A percentile compares a stretch with the other conserved stretches of the same genome.
These are phyloP conservation scores for Penicillium hordei DNA, from an alignment of 2,329 filamentous ascomycete genomes.

Conservation along the genomic window DNA sequence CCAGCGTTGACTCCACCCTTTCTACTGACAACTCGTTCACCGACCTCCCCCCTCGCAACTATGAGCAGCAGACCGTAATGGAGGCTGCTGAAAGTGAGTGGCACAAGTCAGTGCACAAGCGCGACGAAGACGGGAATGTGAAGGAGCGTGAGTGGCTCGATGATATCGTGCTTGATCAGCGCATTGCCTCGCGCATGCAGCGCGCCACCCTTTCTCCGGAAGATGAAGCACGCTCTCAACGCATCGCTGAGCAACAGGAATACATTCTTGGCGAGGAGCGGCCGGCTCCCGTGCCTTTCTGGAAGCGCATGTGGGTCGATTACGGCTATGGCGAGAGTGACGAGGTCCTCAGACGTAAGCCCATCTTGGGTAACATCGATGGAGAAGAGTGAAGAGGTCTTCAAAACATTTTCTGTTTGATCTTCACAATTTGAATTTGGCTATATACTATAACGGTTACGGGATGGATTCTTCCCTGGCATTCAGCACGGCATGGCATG, in stretches of 20 bases:
- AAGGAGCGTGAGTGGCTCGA: conserved; percentile 74
- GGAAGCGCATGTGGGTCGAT: conserved; percentile 42
- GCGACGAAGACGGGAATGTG: conserved; percentile 50
- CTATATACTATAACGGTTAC: conserved; percentile 26
- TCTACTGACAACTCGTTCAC: conserved; percentile 43
- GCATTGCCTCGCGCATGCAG: conserved; percentile 77
- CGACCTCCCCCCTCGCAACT: conserved; percentile 37
- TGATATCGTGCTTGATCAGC: conserved; percentile 70
- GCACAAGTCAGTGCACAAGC: conserved; percentile 74
- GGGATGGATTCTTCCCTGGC: conserved; percentile 17
- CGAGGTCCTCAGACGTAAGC: conserved; percentile 38
- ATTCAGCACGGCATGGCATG: conserved; percentile 9
- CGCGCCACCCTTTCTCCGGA: conserved; percentile 69
- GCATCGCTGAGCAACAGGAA: conserved; percentile 64
- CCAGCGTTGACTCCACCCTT: conserved; percentile 28
- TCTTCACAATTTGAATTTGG: conserved; percentile 2
- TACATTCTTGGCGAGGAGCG: conserved; percentile 65
- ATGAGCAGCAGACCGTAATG: conserved; percentile 67
- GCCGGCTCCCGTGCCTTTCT: conserved; percentile 36
- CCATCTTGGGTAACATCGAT: conserved; percentile 43
- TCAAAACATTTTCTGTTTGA: background rate
- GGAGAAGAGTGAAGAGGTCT: conserved; percentile 26
- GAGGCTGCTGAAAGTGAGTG: conserved; percentile 74
- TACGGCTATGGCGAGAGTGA: conserved; percentile 46
- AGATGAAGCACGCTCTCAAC: conserved; percentile 66